phyloP scores from a whole-genome alignment of 2,329 filamentous ascomycete genomes.

The Aspergillus novofumigatus region DNA sequence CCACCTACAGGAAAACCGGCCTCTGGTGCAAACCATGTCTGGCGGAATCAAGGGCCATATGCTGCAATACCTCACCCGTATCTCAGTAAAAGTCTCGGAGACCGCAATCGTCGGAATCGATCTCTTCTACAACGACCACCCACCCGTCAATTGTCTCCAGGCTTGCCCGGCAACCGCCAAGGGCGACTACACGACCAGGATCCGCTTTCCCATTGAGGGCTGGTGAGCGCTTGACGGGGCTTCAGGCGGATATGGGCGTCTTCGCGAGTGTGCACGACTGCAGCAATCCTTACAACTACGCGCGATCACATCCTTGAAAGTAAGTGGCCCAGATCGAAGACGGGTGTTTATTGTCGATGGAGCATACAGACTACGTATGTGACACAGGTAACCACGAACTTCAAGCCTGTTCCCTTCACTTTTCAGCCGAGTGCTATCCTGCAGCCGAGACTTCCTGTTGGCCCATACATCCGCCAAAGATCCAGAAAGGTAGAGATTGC shows the following conservation, averaged over 20 bases:
- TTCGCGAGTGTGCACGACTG: too few species aligned
- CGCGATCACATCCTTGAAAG: too few species aligned
- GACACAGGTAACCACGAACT: constrained; percentile 15
- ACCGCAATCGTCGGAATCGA: constrained; percentile 12
- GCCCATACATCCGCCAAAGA: constrained; percentile 5
- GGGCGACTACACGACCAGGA: constrained; percentile 7
- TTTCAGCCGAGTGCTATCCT: constrained; percentile 17
- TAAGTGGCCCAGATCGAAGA: not conserved
- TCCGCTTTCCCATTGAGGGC: constrained; percentile 17
- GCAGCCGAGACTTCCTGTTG: constrained; percentile 10
- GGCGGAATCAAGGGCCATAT: constrained; percentile 13
- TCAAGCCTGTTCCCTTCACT: constrained; percentile 6
- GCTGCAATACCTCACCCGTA: constrained; percentile 16
- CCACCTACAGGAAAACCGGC: constrained; percentile 11
- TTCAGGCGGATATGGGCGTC: constrained; percentile 5
- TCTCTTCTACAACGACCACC: constrained; percentile 11
- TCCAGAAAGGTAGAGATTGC: constrained; percentile 8
- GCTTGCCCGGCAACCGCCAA: constrained; percentile 6
- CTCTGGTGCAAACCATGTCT: constrained; percentile 17
- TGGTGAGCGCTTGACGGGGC: constrained; percentile 13
- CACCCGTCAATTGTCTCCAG: constrained; percentile 5
- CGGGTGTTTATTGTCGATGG: not conserved
- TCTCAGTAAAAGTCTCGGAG: constrained; percentile 13
- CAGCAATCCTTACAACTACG: too few species aligned
- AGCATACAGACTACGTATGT: not conserved